A percentile compares a stretch with the other conserved stretches of the same genome.
Evolutionary conservation across 2,329 filamentous ascomycete genomes (phyloP).

Genomic region (Arthrobotrys iridis): DNA sequence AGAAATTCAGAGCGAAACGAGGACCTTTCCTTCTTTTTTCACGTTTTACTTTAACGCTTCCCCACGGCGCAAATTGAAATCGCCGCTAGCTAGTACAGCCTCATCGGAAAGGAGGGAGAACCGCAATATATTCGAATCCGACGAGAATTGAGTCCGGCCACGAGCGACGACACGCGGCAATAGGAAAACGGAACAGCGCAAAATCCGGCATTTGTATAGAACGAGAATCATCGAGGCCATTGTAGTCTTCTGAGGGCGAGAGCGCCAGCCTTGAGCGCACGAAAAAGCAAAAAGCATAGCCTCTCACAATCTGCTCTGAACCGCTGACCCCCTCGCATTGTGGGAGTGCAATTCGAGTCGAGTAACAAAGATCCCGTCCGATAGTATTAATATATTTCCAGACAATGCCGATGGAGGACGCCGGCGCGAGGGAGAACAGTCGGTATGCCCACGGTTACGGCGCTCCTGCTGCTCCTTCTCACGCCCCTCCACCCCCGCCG

Average conservation of each 20-base stretch:
- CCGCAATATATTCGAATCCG: constrained; percentile 16
- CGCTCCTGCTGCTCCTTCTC: constrained; percentile 22
- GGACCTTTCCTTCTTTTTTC: constrained; percentile 27
- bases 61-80: constrained; percentile 9
- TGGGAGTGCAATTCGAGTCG: neutral
- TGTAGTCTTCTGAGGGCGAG: constrained; percentile 5
- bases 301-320: constrained; percentile 30
- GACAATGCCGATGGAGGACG: constrained; percentile 54
- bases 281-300: constrained; percentile 43
- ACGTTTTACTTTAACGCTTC: constrained; percentile 23
- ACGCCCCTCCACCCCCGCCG: constrained; percentile 35
- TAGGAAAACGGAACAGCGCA: neutral
- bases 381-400: constrained; percentile 14
- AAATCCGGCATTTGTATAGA: constrained; percentile 9
- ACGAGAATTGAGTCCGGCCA: constrained; percentile 15
- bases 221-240: constrained; percentile 21
- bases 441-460: neutral
- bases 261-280: constrained; percentile 7
- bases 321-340: constrained; percentile 32
- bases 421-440: constrained; percentile 47
- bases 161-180: constrained; percentile 13
- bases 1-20: constrained; percentile 13
- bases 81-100: neutral
- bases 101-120: constrained; percentile 15
- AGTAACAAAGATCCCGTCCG: constrained; percentile 2